phyloP scores from a whole-genome alignment of 108 stramenopile species.

The Chaetoceros tenuissimus region DNA sequence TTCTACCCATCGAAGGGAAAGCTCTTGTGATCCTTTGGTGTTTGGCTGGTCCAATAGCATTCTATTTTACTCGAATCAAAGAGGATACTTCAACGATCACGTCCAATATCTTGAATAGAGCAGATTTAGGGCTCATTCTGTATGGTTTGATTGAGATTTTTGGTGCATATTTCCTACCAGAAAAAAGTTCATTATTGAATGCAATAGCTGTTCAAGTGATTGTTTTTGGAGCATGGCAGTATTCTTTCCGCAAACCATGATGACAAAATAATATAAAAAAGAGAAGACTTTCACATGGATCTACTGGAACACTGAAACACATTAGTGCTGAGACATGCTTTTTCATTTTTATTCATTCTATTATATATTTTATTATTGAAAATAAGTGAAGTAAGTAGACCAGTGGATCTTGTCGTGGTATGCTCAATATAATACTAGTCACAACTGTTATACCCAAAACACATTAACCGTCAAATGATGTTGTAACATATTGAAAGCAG shows the following conservation, averaged over 20 bases:
- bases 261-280: slow-evolving; percentile 1
- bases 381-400: too few species aligned
- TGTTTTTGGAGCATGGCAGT: slow-evolving; percentile 14
- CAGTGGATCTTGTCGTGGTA: too few species aligned
- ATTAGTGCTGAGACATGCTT: too few species aligned
- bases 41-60: slow-evolving; percentile 17
- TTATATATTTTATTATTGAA: too few species aligned
- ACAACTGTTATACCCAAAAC: slow-evolving; percentile 86
- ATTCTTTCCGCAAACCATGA: slow-evolving; percentile 3
- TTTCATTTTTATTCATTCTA: too few species aligned
- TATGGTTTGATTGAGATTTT: slow-evolving; percentile 25
- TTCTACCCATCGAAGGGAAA: slow-evolving; percentile 15
- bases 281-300: too few species aligned
- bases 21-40: slow-evolving; percentile 18
- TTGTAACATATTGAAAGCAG: slow-evolving; percentile 58
- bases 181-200: slow-evolving; percentile 6
- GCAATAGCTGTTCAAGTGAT: slow-evolving; percentile 16
- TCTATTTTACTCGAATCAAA: neutral
- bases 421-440: too few species aligned
- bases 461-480: slow-evolving; percentile 88
- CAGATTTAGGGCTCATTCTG: slow-evolving; percentile 18
- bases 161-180: slow-evolving; percentile 11
- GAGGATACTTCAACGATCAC: too few species aligned
- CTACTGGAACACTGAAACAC: too few species aligned
- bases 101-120: neutral